These are phyloP conservation scores for Croton setiger DNA, from an alignment of 441 rosid genomes.

Conservation along the genomic window DNA sequence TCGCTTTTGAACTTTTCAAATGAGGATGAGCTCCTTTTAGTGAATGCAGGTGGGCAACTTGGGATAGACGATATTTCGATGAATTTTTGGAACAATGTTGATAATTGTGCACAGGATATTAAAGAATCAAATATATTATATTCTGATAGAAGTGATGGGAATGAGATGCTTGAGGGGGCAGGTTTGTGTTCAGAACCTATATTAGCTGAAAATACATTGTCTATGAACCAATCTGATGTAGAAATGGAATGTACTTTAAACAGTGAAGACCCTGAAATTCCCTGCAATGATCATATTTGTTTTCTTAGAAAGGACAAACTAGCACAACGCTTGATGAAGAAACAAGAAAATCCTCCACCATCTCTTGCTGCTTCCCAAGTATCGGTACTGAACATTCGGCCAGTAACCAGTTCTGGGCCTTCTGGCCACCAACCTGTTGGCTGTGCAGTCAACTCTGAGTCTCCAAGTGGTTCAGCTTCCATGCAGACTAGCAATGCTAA, in stretches of 20 bases:
- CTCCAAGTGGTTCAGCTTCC: conserved; percentile 28
- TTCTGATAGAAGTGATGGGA: conserved; percentile 20
- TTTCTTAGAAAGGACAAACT: conserved; percentile 17
- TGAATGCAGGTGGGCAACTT: conserved; percentile 51
- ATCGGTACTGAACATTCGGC: conserved; percentile 25
- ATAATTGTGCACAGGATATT: conserved; percentile 30
- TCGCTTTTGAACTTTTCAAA: conserved; percentile 41
- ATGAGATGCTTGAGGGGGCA: conserved; percentile 27
- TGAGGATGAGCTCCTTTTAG: conserved; percentile 46
- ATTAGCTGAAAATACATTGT: conserved; percentile 35
- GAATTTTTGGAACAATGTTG: conserved; percentile 41
- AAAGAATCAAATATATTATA: conserved; percentile 25
- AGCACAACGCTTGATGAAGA: conserved; percentile 22
- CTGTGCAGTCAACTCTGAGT: conserved; percentile 29
- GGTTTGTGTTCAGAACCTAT: conserved; percentile 26
- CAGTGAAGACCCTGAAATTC: conserved; percentile 75
- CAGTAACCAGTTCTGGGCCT: conserved; percentile 24
- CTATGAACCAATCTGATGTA: conserved; percentile 41
- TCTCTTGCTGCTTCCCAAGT: conserved; percentile 33
- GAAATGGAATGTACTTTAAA: conserved; percentile 52
- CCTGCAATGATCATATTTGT: conserved; percentile 62
- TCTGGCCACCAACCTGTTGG: conserved; percentile 20
- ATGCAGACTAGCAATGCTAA: conserved; percentile 24
- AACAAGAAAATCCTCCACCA: conserved; percentile 33
- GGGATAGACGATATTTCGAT: conserved; percentile 46